These are phyloP conservation scores for Colletotrichum sp. DNA, from an alignment of 2,329 filamentous ascomycete species.

Conservation along the genomic window DNA sequence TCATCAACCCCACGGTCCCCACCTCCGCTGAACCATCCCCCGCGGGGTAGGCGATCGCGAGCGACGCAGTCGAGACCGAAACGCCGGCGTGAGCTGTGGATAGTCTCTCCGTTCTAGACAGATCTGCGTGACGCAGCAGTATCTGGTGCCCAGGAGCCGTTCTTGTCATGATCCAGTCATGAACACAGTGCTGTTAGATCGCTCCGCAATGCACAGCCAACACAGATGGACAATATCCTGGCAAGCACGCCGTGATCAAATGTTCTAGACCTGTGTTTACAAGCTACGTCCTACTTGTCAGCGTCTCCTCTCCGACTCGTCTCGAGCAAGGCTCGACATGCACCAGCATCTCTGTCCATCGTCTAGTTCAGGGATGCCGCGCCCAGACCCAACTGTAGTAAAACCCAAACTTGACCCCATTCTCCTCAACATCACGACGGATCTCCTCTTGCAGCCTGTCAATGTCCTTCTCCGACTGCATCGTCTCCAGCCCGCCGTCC, in stretches of 20 bases:
- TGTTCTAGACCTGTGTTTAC: not conserved
- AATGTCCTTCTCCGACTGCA: not conserved
- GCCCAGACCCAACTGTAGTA: not conserved
- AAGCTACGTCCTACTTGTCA: not conserved
- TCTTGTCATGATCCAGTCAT: no score
- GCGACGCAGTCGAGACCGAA: not conserved
- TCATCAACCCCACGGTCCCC: not conserved
- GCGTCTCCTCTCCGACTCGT: not conserved
- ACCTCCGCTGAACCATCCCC: not conserved
- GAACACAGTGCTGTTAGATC: no score
- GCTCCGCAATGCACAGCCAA: no score
- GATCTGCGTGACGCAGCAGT: not conserved
- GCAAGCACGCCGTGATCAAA: no score
- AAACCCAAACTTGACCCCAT: not conserved
- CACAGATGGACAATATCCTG: no score
- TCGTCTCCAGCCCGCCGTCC: not conserved
- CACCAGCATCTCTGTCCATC: not conserved
- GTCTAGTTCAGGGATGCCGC: not conserved
- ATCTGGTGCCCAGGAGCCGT: no score
- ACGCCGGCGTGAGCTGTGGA: not conserved
- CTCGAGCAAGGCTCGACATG: not conserved
- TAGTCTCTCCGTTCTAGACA: accelerated
- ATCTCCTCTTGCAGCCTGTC: not conserved
- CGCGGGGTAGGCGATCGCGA: not conserved
- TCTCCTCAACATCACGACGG: not conserved